Base-by-base conservation (phyloP, 371 early-diverging fungal genomes). In the Mortierella sp. region DNA sequence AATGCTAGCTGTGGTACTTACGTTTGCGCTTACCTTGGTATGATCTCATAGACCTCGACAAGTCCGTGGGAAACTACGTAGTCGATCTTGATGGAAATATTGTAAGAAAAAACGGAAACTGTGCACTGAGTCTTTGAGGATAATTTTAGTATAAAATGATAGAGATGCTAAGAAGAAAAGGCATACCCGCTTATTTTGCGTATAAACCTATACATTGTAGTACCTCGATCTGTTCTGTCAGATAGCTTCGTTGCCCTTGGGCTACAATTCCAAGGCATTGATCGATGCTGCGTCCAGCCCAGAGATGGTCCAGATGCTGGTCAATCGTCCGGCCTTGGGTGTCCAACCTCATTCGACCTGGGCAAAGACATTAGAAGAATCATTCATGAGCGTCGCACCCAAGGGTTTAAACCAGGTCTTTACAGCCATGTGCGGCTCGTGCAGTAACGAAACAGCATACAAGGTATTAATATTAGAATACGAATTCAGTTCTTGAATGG, bases 181-280 rank as follows among this genome's bases (percentile, higher is more conserved):
- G 8, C 4, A 30, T 7, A 19, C 17, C 1, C 6, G 31, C 14
- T n/a, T 43, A n/a, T 6, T 21, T 30, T 31, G 27, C 24, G 11
- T 31, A 23, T 3, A n/a, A 28, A 15, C 37, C 21, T 59, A 11
- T 21, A 1, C 39, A 6, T 3, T 28, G 17, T 47, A 69, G 78
- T 75, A 83, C 52, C 75, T 92, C 46, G 93, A 92, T 57, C 70
- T 92, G 46, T 91, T 86, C 81, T 89, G 89, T 49, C 92, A 92
- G 76, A 90, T 91, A 31, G 88, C 93, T n/a, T 91, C 92, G 26
- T 86, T 92, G 41, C 92, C 93, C 23, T 63, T 92, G 28, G 93
- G 93, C 3, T 92, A 92, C 81, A 92, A 92, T 70, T 86, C 86
- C 70, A 84, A 87, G 52, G 85, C 84, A 1, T 70, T 92, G n/a